These are phyloP conservation scores for Peronospora destructor DNA, from an alignment of 352 stramenopile species.

Conservation along the genomic window DNA sequence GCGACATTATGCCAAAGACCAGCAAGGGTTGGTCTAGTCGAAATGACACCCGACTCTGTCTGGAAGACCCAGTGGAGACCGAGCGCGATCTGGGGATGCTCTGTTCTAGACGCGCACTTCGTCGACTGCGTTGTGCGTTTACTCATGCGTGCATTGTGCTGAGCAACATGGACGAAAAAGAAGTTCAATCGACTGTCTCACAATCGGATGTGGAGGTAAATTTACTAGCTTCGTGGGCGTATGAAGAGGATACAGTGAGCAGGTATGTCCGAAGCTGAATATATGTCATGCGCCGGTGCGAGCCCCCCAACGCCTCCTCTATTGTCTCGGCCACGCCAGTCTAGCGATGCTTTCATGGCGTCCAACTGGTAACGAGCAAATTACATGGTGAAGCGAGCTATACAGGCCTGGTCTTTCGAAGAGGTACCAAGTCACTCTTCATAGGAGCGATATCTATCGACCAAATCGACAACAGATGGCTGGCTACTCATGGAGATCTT, in stretches of 20 bases:
- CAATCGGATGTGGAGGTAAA: slow-evolving; percentile 14
- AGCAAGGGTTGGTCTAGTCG: slow-evolving; percentile 44
- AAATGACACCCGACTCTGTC: slow-evolving; percentile 33
- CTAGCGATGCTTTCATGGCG: no score
- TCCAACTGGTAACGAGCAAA: no score
- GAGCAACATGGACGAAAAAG: slow-evolving; percentile 6
- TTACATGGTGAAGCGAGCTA: no score
- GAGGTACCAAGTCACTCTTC: no score
- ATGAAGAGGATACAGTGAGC: slow-evolving; percentile 20
- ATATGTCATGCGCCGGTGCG: no score
- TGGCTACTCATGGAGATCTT: slow-evolving; percentile 81
- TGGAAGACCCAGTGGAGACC: slow-evolving; percentile 78
- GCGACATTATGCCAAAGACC: slow-evolving; percentile 27
- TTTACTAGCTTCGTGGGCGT: slow-evolving; percentile 22
- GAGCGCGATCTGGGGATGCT: slow-evolving; percentile 61
- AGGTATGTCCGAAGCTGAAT: not conserved
- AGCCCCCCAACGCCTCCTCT: no score
- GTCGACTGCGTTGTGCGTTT: slow-evolving; percentile 45
- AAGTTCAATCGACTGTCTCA: not conserved
- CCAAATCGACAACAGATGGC: no score
- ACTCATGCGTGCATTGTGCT: slow-evolving; percentile 39
- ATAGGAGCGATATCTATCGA: no score
- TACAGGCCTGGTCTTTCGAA: no score
- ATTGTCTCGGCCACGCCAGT: no score
- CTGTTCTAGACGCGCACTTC: slow-evolving; percentile 51